Conservation (phyloP, 202 grass and related monocot species). For the Carex sylvatica region DNA sequence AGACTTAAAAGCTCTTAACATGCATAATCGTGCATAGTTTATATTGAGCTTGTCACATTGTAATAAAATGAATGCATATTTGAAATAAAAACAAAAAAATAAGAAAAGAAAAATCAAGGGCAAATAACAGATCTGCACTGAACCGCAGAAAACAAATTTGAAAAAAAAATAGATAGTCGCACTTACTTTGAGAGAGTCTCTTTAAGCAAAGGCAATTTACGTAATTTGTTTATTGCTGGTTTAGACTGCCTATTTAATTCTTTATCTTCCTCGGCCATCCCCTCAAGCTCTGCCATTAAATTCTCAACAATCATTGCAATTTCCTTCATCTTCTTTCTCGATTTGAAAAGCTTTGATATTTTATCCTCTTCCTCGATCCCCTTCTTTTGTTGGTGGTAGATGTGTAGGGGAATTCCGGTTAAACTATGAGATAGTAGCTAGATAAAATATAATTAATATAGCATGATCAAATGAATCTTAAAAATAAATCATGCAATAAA, state of each 20-base stretch:
- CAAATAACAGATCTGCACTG: not conserved
- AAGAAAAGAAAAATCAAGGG: no score
- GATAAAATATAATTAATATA: no score
- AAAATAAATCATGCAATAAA: no score
- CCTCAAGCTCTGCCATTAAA: slow-evolving; percentile 87
- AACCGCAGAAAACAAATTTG: not conserved
- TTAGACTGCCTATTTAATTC: slow-evolving; percentile 85
- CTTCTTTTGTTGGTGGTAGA: slow-evolving; percentile 43
- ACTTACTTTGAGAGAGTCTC: slow-evolving; percentile 95
- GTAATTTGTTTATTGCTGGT: slow-evolving; percentile 92
- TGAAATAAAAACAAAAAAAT: no score
- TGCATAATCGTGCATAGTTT: not conserved
- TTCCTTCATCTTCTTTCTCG: slow-evolving; percentile 82
- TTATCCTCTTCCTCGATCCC: slow-evolving; percentile 83
- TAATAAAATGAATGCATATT: no score
- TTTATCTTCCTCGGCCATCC: slow-evolving; percentile 81
- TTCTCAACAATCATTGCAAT: slow-evolving; percentile 88
- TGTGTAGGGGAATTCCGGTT: no score
- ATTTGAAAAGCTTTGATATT: slow-evolving; percentile 70
- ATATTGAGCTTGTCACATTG: not conserved
- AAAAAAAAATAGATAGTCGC: not conserved
- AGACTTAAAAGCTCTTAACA: not conserved
- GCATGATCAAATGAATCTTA: no score
- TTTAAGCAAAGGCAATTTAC: slow-evolving; percentile 83
- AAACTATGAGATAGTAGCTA: no score